A percentile compares a stretch with the other conserved stretches of the same genome.
phyloP scores from a whole-genome alignment of 129 eudicot genomes.

The Saussurea involucrata region DNA sequence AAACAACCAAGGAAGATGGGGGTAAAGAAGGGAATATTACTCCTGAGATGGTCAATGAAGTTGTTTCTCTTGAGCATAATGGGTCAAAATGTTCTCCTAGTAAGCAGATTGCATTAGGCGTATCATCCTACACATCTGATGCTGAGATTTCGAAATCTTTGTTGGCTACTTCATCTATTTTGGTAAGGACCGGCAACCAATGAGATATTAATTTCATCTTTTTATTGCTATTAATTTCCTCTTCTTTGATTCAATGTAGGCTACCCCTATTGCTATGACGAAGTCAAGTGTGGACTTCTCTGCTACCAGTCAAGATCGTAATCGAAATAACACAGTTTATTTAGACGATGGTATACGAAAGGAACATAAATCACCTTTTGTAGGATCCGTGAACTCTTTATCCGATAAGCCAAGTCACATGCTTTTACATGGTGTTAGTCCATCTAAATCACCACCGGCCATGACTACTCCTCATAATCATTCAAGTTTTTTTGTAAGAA shows the following conservation, averaged over 20 bases:
- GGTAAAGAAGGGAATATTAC: conserved; percentile 5
- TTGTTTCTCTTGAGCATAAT: conserved; percentile 12
- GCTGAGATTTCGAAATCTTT: conserved; percentile 14
- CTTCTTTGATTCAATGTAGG: conserved; percentile 9
- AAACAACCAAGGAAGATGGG: conserved; percentile 22
- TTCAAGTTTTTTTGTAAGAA: conserved; percentile 11
- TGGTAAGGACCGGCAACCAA: conserved; percentile 22
- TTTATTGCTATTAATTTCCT: not conserved
- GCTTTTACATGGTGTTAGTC: conserved; percentile 14
- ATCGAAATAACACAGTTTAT: not conserved
- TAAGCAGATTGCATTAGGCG: not conserved
- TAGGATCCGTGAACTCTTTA: conserved; percentile 23
- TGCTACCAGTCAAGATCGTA: conserved; percentile 4
- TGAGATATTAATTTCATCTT: not conserved
- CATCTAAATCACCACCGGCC: conserved; percentile 14
- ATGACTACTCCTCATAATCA: conserved; percentile 24
- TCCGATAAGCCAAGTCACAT: conserved; percentile 26
- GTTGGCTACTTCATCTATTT: conserved; percentile 17
- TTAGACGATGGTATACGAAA: conserved; percentile 11
- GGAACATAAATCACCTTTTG: conserved; percentile 27
- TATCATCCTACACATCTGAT: conserved; percentile 3
- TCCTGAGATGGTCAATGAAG: conserved; percentile 19
- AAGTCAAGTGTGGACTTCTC: conserved; percentile 2
- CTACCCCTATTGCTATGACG: not conserved
- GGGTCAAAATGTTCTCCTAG: conserved; percentile 4